Evolutionary conservation across 495 filamentous ascomycete species (phyloP).

Genomic region (Annulohypoxylon stygium): DNA sequence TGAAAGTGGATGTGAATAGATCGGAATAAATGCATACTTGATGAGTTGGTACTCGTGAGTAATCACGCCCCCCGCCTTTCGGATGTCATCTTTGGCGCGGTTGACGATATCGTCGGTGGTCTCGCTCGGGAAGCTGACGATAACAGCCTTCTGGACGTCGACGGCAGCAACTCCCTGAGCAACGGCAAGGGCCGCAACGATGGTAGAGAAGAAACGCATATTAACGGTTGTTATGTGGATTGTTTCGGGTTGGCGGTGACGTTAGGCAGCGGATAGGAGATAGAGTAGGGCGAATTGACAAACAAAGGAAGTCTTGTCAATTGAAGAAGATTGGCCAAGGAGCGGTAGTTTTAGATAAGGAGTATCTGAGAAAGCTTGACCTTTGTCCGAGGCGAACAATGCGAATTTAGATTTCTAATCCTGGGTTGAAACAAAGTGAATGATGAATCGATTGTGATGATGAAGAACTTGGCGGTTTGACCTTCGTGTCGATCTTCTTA

Average conservation of each 20-base stretch:
- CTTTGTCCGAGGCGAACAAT: conserved; percentile 3
- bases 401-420: not conserved
- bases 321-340: conserved; percentile 4
- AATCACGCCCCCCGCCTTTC: conserved; percentile 71
- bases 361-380: conserved; percentile 12
- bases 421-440: conserved; percentile 21
- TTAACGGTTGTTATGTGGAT: conserved; percentile 24
- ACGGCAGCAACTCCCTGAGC: conserved; percentile 66
- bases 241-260: conserved; percentile 3
- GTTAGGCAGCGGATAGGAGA: conserved; percentile 4
- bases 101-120: conserved; percentile 77
- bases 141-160: conserved; percentile 74
- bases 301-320: conserved; percentile 4
- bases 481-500: conserved; percentile 22
- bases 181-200: conserved; percentile 68
- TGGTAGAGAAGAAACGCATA: conserved; percentile 71
- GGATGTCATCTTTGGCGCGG: conserved; percentile 77
- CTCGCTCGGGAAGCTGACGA: conserved; percentile 80
- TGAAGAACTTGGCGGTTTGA: conserved; percentile 28
- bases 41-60: conserved; percentile 70
- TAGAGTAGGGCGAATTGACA: not conserved
- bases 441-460: conserved; percentile 17
- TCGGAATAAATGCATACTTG: conserved; percentile 59
- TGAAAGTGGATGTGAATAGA: conserved; percentile 1
- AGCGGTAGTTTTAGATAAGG: not conserved